Percentiles rank a stretch among this genome's conserved stretches.
Evolutionary conservation across 257 asterid genomes (phyloP).

Genomic region (Anisodus tanguticus): DNA sequence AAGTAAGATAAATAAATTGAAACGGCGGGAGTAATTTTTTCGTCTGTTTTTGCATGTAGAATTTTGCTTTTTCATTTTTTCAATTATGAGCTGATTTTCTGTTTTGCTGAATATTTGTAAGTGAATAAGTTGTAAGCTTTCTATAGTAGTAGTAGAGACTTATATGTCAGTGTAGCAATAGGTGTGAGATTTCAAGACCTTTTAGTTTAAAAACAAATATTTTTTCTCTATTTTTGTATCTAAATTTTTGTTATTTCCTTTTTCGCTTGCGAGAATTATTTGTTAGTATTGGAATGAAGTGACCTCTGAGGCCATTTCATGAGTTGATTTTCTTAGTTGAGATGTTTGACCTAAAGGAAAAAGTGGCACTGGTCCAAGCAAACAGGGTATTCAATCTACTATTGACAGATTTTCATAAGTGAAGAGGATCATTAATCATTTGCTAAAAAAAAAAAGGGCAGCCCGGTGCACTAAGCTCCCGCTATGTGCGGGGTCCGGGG

Average conservation of each 20-base stretch:
- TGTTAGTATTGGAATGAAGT: not conserved
- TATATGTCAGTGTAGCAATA: not conserved
- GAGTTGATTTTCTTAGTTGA: not conserved
- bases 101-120: not conserved
- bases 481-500: too few relatives aligned
- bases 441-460: not conserved
- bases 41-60: not conserved
- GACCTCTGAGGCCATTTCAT: conserved; percentile 7
- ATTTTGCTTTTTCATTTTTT: not conserved
- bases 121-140: not conserved
- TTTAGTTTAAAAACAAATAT: not conserved
- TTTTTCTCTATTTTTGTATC: not conserved
- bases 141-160: not conserved
- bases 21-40: not conserved
- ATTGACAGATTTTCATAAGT: not conserved
- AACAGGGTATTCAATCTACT: not conserved
- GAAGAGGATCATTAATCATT: not conserved
- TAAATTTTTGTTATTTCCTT: not conserved
- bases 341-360: conserved; percentile 16
- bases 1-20: too few relatives aligned
- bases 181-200: not conserved
- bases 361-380: not conserved
- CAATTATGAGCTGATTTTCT: not conserved
- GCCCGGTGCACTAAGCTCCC: too few relatives aligned
- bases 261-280: not conserved